Evolutionary conservation across 441 rosid species (phyloP), one percentile per base, ranked within the genome.

Genomic region (Syzygium syzygioides): DNA sequence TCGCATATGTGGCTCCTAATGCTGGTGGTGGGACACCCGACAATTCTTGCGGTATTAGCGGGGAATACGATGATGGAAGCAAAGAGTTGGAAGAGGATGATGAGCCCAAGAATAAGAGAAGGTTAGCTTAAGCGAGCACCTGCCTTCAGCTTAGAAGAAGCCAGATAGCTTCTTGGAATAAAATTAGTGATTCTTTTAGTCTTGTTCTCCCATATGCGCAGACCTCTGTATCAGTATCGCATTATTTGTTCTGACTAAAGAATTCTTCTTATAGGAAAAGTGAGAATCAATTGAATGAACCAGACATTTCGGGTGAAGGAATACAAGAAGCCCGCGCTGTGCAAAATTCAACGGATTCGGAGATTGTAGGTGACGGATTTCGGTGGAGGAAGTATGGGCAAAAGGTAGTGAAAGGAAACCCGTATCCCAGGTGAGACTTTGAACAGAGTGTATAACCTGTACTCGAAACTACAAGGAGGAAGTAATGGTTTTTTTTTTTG

Each of bases 341-440:
- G 52, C 96, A 93, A 54, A 90, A 91, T 50, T 93, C 97, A 15
- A 92, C 92, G 7, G 99, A 96, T 84, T 89, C 96, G 34, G 98
- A 96, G 88, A 92, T 93, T 57, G 90, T 94, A 48, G 96, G 96
- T 32, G 99, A 98, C 88, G 99, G 99, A 60, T 98, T 98, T 91
- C 97, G 97, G 71, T 98, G 99, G 99, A 95, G 99, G 91, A 98
- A 98, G 87, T 98, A 98, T n/a, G 99, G 99, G 88, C 99, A 97
- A 91, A 98, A 98, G 91, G 96, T 94, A 85, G 99, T 97, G 80
- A 97, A 95, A 91, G 99, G 99, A 90, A 97, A 96, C 89, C 94
- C 96, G 30, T 94, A 94, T 93, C 99, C 99, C 57, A 96, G 98
- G 98, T 96, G 59, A 89, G 83, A 86, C 14, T n/a, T 34, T 12